A percentile compares a stretch with the other conserved stretches of the same genome.
Conservation (phyloP, 2,329 filamentous ascomycete species). For the Fusarium chuoi region DNA sequence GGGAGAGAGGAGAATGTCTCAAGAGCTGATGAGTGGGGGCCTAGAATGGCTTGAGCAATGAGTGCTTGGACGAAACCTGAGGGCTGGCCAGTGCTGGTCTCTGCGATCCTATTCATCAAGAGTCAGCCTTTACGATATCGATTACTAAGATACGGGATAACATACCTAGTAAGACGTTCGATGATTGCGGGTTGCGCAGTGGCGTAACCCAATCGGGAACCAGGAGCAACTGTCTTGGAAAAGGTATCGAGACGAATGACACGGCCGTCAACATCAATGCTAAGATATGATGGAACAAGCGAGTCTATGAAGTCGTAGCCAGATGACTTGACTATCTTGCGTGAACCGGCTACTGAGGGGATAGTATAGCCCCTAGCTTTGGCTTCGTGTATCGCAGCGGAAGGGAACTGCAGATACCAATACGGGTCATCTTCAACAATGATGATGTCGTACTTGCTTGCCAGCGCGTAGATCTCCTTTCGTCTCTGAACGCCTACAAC, state of each 20-base stretch:
- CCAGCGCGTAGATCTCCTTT: conserved; percentile 82
- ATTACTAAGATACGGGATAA: not conserved
- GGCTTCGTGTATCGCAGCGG: conserved; percentile 66
- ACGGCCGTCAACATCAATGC: conserved; percentile 83
- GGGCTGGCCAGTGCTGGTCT: conserved; percentile 82
- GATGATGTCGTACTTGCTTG: conserved; percentile 85
- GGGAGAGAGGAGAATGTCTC: conserved; percentile 57
- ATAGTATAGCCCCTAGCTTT: conserved; percentile 55
- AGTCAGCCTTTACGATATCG: conserved; percentile 4
- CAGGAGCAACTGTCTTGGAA: conserved; percentile 91
- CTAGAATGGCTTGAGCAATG: conserved; percentile 80
- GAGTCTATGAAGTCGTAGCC: conserved; percentile 85
- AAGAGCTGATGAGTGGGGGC: conserved; percentile 64
- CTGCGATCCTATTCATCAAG: conserved; percentile 68
- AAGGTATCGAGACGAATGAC: conserved; percentile 93
- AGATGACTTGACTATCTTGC: conserved; percentile 53
- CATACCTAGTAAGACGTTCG: conserved; percentile 68
- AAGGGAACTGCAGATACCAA: conserved; percentile 92
- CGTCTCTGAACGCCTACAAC: conserved; percentile 78
- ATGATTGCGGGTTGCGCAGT: conserved; percentile 83
- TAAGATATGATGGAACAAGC: conserved; percentile 83
- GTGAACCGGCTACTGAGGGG: conserved; percentile 46
- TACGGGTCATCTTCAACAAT: conserved; percentile 96
- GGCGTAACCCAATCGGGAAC: conserved; percentile 90
- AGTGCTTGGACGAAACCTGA: conserved; percentile 90